Percentiles rank a stretch among this genome's conserved stretches.
These are phyloP conservation scores for Carnegiea gigantea DNA, from an alignment of 179 eudicot species.

Conservation along the genomic window DNA sequence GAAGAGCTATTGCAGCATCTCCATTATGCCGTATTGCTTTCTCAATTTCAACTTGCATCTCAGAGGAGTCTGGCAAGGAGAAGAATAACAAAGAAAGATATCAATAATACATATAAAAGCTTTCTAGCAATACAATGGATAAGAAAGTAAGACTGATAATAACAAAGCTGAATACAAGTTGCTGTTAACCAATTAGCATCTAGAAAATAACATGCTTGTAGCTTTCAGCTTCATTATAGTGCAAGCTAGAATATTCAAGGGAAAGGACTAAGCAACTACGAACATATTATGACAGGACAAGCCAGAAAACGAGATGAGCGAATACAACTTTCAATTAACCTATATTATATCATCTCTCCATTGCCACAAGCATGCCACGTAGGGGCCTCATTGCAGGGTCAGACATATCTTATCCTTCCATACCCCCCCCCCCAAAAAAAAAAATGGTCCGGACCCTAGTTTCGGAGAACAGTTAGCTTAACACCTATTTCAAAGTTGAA, in stretches of 20 bases:
- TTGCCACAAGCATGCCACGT: background rate
- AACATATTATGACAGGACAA: background rate
- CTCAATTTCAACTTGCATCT: slow-evolving; percentile 76
- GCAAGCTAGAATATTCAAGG: slow-evolving; percentile 2
- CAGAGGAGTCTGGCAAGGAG: slow-evolving; percentile 45
- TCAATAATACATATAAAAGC: background rate
- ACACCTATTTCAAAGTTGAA: no score
- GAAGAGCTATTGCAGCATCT: slow-evolving; percentile 64
- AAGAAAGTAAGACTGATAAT: background rate
- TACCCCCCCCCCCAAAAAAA: no score
- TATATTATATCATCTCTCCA: background rate
- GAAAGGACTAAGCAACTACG: background rate
- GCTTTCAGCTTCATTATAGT: background rate
- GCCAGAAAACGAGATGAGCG: background rate
- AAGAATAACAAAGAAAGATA: slow-evolving; percentile 11
- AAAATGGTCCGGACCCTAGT: no score
- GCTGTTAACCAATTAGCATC: background rate
- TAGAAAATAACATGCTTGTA: background rate
- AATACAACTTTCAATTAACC: background rate
- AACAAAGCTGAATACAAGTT: background rate
- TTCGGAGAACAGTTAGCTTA: no score
- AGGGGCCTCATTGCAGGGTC: no score
- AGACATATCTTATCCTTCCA: no score
- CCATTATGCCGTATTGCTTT: slow-evolving; percentile 70
- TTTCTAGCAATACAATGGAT: background rate